A percentile compares a stretch with the other conserved stretches of the same genome.
Evolutionary conservation across 805 yeast genomes (phyloP).

Genomic region (Nakazawaea holstii): DNA sequence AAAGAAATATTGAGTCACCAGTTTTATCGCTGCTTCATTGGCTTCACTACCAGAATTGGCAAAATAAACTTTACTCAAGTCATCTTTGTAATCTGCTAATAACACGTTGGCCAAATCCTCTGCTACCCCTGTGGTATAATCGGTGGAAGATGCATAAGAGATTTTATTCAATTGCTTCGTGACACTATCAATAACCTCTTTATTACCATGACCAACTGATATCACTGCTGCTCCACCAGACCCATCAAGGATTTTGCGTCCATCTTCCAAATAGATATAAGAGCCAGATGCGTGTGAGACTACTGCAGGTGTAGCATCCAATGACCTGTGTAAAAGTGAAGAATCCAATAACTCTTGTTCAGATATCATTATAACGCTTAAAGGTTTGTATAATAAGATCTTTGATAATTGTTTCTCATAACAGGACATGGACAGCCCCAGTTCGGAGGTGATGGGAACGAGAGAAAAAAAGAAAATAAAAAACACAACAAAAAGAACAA

Average conservation of each 20-base stretch:
- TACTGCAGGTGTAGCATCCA: no score
- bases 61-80: slow-evolving; percentile 14
- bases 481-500: neutral
- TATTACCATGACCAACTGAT: slow-evolving; percentile 15
- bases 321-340: no score
- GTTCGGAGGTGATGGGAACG: neutral
- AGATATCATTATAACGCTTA: no score
- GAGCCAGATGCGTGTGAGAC: no score
- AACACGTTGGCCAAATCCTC: slow-evolving; percentile 13
- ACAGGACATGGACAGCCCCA: no score
- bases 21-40: slow-evolving; percentile 30
- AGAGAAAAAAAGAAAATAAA: neutral
- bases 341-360: no score
- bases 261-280: slow-evolving; percentile 12
- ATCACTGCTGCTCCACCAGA: slow-evolving; percentile 21
- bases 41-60: slow-evolving; percentile 25
- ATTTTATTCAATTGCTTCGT: slow-evolving; percentile 10
- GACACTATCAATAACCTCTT: slow-evolving; percentile 11
- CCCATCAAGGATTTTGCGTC: slow-evolving; percentile 14
- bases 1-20: slow-evolving; percentile 22
- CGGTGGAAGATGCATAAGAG: slow-evolving; percentile 10
- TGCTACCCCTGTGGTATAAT: slow-evolving; percentile 12
- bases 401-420: no score
- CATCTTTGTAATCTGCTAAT: slow-evolving; percentile 7
- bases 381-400: no score